Conservation (phyloP, 2,329 filamentous ascomycete genomes). For the Beauveria sp. region DNA sequence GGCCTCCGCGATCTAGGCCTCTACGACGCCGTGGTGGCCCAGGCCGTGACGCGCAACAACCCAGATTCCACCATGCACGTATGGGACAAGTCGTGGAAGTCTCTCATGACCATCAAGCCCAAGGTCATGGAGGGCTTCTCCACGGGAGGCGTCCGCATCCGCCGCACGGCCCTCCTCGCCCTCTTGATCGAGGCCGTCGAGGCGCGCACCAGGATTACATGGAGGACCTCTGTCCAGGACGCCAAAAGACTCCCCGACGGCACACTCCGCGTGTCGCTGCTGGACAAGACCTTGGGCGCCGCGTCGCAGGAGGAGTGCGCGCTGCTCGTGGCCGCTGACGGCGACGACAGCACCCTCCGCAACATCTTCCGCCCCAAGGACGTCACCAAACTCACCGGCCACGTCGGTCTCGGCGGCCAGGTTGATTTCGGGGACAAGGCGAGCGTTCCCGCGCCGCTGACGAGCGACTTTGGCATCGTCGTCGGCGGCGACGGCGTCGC, state of each 20-base stretch:
- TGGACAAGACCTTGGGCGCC: background rate
- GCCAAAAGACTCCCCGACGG: constrained; percentile 2
- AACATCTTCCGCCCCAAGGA: constrained; percentile 27
- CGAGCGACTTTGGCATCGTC: constrained; percentile 27
- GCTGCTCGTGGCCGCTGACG: constrained; percentile 34
- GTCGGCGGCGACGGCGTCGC: constrained; percentile 26
- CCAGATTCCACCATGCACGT: constrained; percentile 22
- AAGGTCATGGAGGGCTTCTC: constrained; percentile 20
- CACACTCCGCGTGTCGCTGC: constrained; percentile 2
- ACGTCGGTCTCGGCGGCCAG: constrained; percentile 26
- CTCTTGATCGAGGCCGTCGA: constrained; percentile 21
- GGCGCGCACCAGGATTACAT: background rate
- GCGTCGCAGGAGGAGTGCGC: constrained; percentile 21
- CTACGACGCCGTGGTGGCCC: constrained; percentile 21
- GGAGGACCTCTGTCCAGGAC: constrained; percentile 1
- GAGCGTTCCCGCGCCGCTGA: constrained; percentile 22
- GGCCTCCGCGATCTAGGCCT: constrained; percentile 28
- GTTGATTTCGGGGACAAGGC: constrained; percentile 22
- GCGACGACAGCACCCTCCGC: constrained; percentile 30
- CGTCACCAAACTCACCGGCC: constrained; percentile 26
- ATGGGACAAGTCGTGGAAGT: constrained; percentile 25
- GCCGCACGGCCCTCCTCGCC: constrained; percentile 20
- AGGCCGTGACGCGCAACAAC: constrained; percentile 18
- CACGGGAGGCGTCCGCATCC: constrained; percentile 21
- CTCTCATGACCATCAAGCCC: constrained; percentile 19